Evolutionary conservation across 2,329 filamentous ascomycete genomes (phyloP).

Genomic region (Aspergillus versicolor): DNA sequence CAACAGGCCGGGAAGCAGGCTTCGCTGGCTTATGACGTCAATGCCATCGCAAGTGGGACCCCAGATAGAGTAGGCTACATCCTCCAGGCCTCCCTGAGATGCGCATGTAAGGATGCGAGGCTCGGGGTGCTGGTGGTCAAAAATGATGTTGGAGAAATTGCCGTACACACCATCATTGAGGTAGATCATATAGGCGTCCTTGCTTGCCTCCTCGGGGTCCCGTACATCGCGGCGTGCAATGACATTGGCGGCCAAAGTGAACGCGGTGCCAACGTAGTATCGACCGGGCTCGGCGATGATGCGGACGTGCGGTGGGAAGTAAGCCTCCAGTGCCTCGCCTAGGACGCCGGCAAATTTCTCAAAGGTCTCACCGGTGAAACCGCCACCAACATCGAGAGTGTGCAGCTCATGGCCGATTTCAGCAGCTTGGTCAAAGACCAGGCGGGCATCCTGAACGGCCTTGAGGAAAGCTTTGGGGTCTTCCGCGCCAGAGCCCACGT

Average conservation of each 20-base stretch:
- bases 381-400: constrained; percentile 90
- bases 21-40: constrained; percentile 84
- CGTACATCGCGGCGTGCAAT: constrained; percentile 90
- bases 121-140: constrained; percentile 90
- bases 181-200: constrained; percentile 85
- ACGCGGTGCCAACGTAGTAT: constrained; percentile 91
- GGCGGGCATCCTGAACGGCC: constrained; percentile 83
- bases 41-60: constrained; percentile 97
- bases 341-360: constrained; percentile 85
- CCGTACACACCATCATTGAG: constrained; percentile 97
- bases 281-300: constrained; percentile 95
- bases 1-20: constrained; percentile 71
- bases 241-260: constrained; percentile 92
- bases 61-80: constrained; percentile 91
- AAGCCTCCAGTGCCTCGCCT: constrained; percentile 74
- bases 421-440: constrained; percentile 82
- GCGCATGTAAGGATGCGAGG: constrained; percentile 74
- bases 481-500: constrained; percentile 93
- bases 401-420: constrained; percentile 76
- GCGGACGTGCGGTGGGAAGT: constrained; percentile 79
- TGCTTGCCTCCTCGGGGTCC: constrained; percentile 55
- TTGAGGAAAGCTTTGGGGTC: constrained; percentile 90
- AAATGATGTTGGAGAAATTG: constrained; percentile 99
- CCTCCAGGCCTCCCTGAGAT: constrained; percentile 58
- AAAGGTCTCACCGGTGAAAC: constrained; percentile 88